Evolutionary conservation across 2,329 filamentous ascomycete species (phyloP).

Genomic region (Clonostachys solani): DNA sequence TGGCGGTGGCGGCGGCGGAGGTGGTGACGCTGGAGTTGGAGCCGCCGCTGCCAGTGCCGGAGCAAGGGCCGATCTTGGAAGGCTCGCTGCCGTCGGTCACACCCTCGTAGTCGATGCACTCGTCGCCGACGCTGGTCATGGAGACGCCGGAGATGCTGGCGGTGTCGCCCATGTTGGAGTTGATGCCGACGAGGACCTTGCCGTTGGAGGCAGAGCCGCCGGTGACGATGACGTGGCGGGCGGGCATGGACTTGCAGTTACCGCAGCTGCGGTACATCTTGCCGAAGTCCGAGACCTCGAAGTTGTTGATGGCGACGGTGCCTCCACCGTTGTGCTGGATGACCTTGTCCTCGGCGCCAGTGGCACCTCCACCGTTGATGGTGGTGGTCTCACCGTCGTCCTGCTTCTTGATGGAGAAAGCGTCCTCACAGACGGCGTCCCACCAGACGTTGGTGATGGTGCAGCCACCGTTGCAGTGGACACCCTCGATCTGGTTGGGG

Average conservation of each 20-base stretch:
- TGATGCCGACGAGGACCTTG: constrained; percentile 27
- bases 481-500: constrained; percentile 41
- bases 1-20: too few species aligned
- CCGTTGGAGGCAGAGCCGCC: constrained; percentile 26
- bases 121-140: constrained; percentile 1
- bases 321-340: constrained; percentile 26
- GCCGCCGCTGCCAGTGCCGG: constrained; percentile 13
- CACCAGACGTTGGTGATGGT: constrained; percentile 38
- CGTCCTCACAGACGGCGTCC: constrained; percentile 34
- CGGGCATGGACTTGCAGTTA: constrained; percentile 23
- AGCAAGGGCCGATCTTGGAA: constrained; percentile 25
- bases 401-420: constrained; percentile 35
- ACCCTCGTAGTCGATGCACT: constrained; percentile 21
- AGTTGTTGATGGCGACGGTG: constrained; percentile 20
- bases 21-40: constrained; percentile 1
- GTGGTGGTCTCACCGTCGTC: constrained; percentile 2
- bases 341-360: constrained; percentile 22
- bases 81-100: constrained; percentile 28
- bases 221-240: constrained; percentile 4
- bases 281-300: constrained; percentile 29
- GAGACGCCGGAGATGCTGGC: constrained; percentile 9
- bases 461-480: constrained; percentile 45
- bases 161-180: constrained; percentile 23
- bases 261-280: constrained; percentile 45
- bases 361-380: constrained; percentile 21